Base-by-base conservation (phyloP, 129 eudicot genomes). In the Artemisia argyi region DNA sequence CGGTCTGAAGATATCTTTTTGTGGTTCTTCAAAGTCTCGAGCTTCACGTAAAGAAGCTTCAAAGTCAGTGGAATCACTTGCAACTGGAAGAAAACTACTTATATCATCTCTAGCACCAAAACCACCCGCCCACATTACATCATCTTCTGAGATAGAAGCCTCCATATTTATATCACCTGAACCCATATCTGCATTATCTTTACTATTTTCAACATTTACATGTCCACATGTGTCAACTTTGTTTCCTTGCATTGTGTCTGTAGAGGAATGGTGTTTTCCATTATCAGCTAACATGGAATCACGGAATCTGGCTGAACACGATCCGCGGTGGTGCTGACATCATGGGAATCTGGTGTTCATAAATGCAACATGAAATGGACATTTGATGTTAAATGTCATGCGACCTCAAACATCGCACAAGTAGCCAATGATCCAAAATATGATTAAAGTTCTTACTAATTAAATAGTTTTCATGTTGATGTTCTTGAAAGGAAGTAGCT, bases 61-160 rank as follows among this genome's bases (percentile, higher is more conserved):
- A 69, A 92, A 92, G 76, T 89, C 98, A 0, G 96, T 89, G 61
- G 86, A 85, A 64, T 92, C 98, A 61, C 92, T 85, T 28, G 97
- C 98, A 72, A 80, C 91, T 8, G 96, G 98, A 82, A 90, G 96
- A 56, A 90, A 80, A 72, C 86, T 85, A 68, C 91, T 81, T 68
- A 93, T 81, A 61, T 90, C 96, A 73, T 93, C 97, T 82, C 87
- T 87, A 52, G 98, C 90, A 73, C 98, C 98, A 77, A 80, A 87
- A 24, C 98, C 98, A 16, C 97, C 98, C 58, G 97, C 98, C 15
- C 93, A 81, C 71, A 83, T 81, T 13, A 90, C 89, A 72, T 93
- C 96, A 74, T 89, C 97, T 32, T 87, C 62, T 42, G 82, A 65
- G 15, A 90, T 66, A 26, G 81, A 82, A 52, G 96, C 97, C 79